Evolutionary conservation across 2,329 filamentous ascomycete species (phyloP), one percentile per base, ranked within the genome.

Genomic region (Talaromyces sp.): DNA sequence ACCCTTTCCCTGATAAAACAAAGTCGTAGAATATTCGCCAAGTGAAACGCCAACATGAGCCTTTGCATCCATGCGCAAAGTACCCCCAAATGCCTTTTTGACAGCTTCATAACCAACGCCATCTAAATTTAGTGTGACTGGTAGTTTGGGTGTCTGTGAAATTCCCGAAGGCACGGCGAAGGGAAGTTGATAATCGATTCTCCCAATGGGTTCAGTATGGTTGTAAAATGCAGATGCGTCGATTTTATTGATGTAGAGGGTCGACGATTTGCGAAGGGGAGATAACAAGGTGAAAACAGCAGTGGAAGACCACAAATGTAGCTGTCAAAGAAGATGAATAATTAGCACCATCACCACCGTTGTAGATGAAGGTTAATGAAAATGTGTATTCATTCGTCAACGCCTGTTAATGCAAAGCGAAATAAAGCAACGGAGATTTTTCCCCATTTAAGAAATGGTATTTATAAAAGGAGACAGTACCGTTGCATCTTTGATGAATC

Each of bases 201-300:
- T 85, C 1, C 93, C 95, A 0, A 96, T 82, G 1, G 87, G 84
- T 58, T 94, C 87, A 8, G 87, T 90, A 64, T 90, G 85, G 65
- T 96, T 92, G 75, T 96, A 96, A 64, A 87, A 89, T 0, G 95
- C 92, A 1, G 89, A 92, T 6, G 94, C 94, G 70, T 96, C 89
- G 68, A 98, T 84, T 57, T 82, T 83, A 42, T 91, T 91, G 65
- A 99, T 84, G 68, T 87, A 90, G 18, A 98, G 76, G 0, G 87
- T 91, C 57, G 89, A 89, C 28, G 44, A 27, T 62, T 87, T 80
- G 47, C 81, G 77, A 8, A 98, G 80, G 0, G 95, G 95, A 0
- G 93, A 97, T 44, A 88, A 83, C 27, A 98, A 82, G 0, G 85
- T 87, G 75, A 99, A 97, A 0, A 89, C 87, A 3, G 94, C 94